These are phyloP conservation scores for Colletotrichum plurivorum DNA, from an alignment of 2,329 filamentous ascomycete species.

Conservation along the genomic window DNA sequence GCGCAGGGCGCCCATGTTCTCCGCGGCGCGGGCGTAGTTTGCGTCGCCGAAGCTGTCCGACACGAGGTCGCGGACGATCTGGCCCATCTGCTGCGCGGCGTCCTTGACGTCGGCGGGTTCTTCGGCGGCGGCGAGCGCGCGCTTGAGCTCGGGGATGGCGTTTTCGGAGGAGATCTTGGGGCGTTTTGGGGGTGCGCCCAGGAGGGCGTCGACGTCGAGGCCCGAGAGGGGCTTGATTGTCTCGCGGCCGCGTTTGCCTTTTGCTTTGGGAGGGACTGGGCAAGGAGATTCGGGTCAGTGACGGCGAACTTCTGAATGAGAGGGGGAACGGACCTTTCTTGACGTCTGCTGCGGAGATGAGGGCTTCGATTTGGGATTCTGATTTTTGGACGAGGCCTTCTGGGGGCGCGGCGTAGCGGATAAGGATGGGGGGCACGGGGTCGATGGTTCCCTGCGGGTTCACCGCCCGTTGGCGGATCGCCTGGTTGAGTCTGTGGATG, in stretches of 20 bases:
- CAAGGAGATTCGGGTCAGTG: constrained; percentile 41
- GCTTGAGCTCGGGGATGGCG: constrained; percentile 91
- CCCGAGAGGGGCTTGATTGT: constrained; percentile 88
- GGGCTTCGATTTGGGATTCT: constrained; percentile 68
- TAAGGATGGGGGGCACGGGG: constrained; percentile 73
- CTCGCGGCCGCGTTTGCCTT: constrained; percentile 79
- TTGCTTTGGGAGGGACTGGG: constrained; percentile 82
- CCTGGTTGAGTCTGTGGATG: constrained; percentile 90
- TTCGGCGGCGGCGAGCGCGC: constrained; percentile 74
- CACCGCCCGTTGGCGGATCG: constrained; percentile 85
- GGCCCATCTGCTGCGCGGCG: constrained; percentile 81
- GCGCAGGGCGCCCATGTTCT: constrained; percentile 83
- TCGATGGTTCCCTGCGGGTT: constrained; percentile 76
- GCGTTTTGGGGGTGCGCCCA: constrained; percentile 68
- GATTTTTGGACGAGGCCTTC: constrained; percentile 74
- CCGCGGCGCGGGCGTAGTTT: constrained; percentile 81
- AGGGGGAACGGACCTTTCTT: constrained; percentile 75
- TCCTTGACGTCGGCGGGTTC: constrained; percentile 74
- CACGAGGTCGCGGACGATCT: constrained; percentile 78
- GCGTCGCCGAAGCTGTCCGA: constrained; percentile 81
- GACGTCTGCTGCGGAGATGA: constrained; percentile 81
- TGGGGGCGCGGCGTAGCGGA: constrained; percentile 81
- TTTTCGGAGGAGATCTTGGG: constrained; percentile 73
- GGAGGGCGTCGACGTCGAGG: constrained; percentile 86
- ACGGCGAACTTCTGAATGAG: not conserved